Percentiles rank a stretch among this genome's conserved stretches.
Conservation (phyloP, 306 rosid genomes). For the Prunus padus region DNA sequence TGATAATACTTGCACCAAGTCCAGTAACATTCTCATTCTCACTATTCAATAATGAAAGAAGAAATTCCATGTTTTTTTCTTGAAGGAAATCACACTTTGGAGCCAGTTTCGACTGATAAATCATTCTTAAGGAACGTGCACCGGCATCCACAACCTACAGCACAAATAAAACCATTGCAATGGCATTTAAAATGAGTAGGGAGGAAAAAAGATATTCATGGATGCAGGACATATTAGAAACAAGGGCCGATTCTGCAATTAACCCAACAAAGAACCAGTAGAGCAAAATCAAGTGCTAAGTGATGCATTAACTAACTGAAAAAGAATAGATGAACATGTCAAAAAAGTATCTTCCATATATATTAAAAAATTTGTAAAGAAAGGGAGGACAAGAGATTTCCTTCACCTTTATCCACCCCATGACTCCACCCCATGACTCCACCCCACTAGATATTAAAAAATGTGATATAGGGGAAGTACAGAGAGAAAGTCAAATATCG, state of each 20-base stretch:
- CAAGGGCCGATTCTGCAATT: not conserved
- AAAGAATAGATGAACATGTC: not conserved
- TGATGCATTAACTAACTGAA: not conserved
- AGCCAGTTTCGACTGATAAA: constrained; percentile 86
- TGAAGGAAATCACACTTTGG: constrained; percentile 75
- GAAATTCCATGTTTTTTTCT: constrained; percentile 61
- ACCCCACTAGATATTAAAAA: not conserved
- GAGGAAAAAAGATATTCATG: not conserved
- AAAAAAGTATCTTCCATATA: not conserved
- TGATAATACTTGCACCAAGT: constrained; percentile 82
- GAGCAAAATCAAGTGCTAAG: not conserved
- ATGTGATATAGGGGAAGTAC: not conserved
- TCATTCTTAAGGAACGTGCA: constrained; percentile 87
- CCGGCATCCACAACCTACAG: constrained; percentile 83
- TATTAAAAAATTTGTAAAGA: not conserved
- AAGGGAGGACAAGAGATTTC: not conserved
- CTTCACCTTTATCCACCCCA: not conserved
- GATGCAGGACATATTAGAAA: not conserved
- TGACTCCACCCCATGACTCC: not conserved
- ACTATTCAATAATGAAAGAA: constrained; percentile 68
- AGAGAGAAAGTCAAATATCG: not conserved
- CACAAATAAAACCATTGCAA: constrained; percentile 15
- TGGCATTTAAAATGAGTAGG: constrained; percentile 14
- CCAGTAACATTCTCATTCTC: constrained; percentile 85
- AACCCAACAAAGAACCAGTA: not conserved